Percentiles rank a stretch among this genome's conserved stretches.
phyloP scores from a whole-genome alignment of 495 filamentous ascomycete genomes.

The Peziza echinospora region DNA sequence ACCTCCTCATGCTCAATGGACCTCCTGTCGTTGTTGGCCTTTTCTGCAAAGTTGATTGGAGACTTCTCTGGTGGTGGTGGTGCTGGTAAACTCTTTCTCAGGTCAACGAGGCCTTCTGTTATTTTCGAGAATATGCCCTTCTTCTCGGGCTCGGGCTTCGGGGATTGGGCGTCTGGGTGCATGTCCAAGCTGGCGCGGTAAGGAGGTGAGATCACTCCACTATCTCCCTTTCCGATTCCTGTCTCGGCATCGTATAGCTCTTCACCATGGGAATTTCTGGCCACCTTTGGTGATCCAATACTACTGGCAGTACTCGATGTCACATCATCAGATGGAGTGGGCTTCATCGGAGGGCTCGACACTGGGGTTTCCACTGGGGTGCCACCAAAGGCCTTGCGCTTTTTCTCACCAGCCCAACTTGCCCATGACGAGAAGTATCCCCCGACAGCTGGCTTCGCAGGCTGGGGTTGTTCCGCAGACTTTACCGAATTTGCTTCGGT shows the following conservation, averaged over 20 bases:
- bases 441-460: constrained; percentile 19
- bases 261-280: not conserved
- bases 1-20: too few relatives aligned
- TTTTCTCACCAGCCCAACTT: constrained; percentile 80
- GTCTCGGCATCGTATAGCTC: not conserved
- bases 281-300: not conserved
- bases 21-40: not conserved
- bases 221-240: not conserved
- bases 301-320: not conserved
- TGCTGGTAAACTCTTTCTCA: not conserved
- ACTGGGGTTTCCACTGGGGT: constrained; percentile 16
- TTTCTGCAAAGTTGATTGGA: not conserved
- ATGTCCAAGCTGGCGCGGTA: not conserved
- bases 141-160: not conserved
- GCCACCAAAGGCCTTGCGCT: constrained; percentile 38
- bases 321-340: not conserved
- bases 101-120: not conserved
- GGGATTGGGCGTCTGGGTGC: not conserved
- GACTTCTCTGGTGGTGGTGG: not conserved
- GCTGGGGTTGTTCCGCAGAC: constrained; percentile 1
- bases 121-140: not conserved
- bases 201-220: not conserved
- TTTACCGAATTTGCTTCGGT: constrained; percentile 4
- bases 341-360: not conserved
- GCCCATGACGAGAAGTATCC: constrained; percentile 90